These are phyloP conservation scores for Carex littledalei DNA, from an alignment of 176 grass and related monocot species.

Conservation along the genomic window DNA sequence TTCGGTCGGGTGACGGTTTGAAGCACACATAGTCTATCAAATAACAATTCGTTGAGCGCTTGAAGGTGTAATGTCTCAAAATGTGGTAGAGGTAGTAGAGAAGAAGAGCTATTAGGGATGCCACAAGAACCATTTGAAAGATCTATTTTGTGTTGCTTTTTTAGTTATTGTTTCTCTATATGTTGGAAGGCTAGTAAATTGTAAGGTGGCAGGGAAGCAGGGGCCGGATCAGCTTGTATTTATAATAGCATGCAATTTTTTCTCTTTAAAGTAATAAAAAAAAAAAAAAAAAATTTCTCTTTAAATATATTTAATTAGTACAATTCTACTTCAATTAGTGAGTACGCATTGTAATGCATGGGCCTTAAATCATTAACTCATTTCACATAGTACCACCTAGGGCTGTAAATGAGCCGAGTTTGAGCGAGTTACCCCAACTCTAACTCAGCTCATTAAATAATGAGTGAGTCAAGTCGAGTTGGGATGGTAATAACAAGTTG, in stretches of 20 bases:
- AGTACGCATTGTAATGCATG: not conserved
- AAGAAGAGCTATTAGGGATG: conserved; percentile 7
- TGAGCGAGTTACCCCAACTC: too few relatives aligned
- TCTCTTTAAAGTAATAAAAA: not conserved
- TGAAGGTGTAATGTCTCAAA: not conserved
- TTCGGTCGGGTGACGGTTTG: conserved; percentile 26
- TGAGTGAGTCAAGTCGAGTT: too few relatives aligned
- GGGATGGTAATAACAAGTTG: too few relatives aligned
- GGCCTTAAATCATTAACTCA: not conserved
- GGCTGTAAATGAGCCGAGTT: too few relatives aligned
- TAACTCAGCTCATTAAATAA: too few relatives aligned
- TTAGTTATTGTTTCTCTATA: not conserved
- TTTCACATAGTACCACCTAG: not conserved
- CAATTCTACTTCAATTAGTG: not conserved
- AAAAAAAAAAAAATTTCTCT: too few relatives aligned
- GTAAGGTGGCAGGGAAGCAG: not conserved
- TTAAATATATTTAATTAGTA: not conserved
- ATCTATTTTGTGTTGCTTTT: not conserved
- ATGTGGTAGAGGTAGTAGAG: conserved; percentile 18
- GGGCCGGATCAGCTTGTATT: not conserved
- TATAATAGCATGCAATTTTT: not conserved
- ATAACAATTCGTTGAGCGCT: not conserved
- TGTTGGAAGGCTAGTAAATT: not conserved
- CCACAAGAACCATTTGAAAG: not conserved
- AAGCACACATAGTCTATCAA: conserved; percentile 33